These are phyloP conservation scores for Sugiyamaella castrensis DNA, from an alignment of 1,139 yeast genomes.

Conservation along the genomic window DNA sequence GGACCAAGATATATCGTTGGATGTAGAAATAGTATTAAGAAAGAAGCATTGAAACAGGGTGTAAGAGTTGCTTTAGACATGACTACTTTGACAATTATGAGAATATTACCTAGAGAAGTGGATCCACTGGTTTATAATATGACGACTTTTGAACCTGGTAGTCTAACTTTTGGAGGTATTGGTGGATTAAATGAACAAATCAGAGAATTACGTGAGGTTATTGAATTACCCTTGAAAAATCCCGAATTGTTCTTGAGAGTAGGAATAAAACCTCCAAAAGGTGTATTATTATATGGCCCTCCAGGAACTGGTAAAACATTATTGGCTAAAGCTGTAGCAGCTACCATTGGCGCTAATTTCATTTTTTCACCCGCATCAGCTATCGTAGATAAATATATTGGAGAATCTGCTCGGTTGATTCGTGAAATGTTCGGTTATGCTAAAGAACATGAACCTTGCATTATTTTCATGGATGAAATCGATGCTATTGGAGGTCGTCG, in stretches of 20 bases:
- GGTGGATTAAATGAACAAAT: conserved; percentile 98
- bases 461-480: conserved; percentile 98
- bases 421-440: conserved; percentile 99
- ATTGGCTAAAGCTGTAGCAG: conserved; percentile 97
- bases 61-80: conserved; percentile 95
- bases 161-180: conserved; percentile 88
- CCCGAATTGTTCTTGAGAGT: conserved; percentile 95
- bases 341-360: conserved; percentile 97
- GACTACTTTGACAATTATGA: conserved; percentile 97
- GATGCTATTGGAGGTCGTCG: conserved; percentile 99
- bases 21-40: conserved; percentile 88
- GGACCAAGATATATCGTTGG: conserved; percentile 99
- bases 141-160: conserved; percentile 98
- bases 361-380: conserved; percentile 98
- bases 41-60: conserved; percentile 82
- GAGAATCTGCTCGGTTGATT: conserved; percentile 94
- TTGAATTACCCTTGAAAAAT: conserved; percentile 93
- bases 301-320: conserved; percentile 98
- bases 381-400: conserved; percentile 96
- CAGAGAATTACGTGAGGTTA: conserved; percentile 94
- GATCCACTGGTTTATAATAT: conserved; percentile 97
- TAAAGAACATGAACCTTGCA: conserved; percentile 97
- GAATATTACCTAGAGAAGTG: conserved; percentile 95
- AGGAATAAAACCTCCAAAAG: conserved; percentile 98
- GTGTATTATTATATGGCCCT: conserved; percentile 96